Conservation (phyloP, 75 land plant genomes). For the Larix kaempferi region DNA sequence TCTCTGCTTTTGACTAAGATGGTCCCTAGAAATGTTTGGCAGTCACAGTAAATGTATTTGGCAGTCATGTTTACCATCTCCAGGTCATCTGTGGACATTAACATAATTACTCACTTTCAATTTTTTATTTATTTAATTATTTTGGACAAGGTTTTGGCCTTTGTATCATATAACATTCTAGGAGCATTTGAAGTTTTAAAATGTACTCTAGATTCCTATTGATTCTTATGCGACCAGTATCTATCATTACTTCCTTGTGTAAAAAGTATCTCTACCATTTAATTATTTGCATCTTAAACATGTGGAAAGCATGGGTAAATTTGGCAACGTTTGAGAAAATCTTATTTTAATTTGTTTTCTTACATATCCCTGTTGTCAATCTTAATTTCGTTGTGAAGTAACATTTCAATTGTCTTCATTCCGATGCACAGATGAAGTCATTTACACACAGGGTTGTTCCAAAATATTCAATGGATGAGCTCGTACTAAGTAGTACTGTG, state of each 20-base stretch:
- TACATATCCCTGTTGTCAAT: neutral
- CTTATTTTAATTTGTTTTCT: neutral
- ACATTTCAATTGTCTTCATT: neutral
- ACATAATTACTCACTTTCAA: too few relatives aligned
- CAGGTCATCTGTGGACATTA: neutral
- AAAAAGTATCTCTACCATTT: neutral
- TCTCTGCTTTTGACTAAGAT: too few relatives aligned
- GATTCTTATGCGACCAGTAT: too few relatives aligned
- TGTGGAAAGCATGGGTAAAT: neutral
- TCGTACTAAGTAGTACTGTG: constrained; percentile 17
- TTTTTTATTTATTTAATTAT: too few relatives aligned
- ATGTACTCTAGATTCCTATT: too few relatives aligned
- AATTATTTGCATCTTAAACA: neutral
- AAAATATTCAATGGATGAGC: constrained; percentile 27
- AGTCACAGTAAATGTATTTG: neutral
- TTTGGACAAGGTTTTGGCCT: too few relatives aligned
- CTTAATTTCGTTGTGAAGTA: neutral
- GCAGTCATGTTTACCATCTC: neutral
- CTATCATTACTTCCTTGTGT: neutral
- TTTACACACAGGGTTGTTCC: constrained; percentile 34
- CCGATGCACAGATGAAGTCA: constrained; percentile 22
- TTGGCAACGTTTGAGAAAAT: neutral
- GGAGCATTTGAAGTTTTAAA: too few relatives aligned
- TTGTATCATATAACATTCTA: too few relatives aligned
- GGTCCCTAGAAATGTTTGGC: neutral